These are phyloP conservation scores for Blumeria graminis DNA, from an alignment of 2,329 filamentous ascomycete species.

Conservation along the genomic window DNA sequence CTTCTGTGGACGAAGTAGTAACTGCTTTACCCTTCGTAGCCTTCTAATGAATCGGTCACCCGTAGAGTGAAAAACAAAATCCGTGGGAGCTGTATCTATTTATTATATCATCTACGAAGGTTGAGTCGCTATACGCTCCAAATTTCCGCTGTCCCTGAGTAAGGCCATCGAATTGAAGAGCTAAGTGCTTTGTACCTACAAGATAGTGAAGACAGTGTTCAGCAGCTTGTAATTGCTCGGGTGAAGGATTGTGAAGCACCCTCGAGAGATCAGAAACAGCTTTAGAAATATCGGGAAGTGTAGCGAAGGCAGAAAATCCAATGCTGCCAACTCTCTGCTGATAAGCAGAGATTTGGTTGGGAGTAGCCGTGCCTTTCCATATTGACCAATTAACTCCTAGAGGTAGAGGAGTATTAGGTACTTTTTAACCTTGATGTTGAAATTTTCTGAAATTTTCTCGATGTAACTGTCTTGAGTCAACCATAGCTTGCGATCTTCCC, in stretches of 20 bases:
- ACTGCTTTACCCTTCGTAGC: neutral
- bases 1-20: neutral
- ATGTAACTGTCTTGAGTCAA: constrained; percentile 1
- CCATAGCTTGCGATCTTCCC: neutral
- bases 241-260: neutral
- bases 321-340: neutral
- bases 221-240: neutral
- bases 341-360: neutral
- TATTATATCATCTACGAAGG: neutral
- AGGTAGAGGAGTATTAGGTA: neutral
- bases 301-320: neutral
- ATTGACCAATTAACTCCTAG: neutral
- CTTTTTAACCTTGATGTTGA: neutral
- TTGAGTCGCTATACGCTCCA: neutral
- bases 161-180: neutral
- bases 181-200: neutral
- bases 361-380: neutral
- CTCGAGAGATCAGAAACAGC: neutral
- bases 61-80: neutral
- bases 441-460: neutral
- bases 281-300: neutral
- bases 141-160: neutral
- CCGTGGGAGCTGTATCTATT: neutral
- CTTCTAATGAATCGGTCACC: neutral
- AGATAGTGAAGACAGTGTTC: constrained; percentile 1